phyloP scores from a whole-genome alignment of 495 filamentous ascomycete species.

The Podospora comata region DNA sequence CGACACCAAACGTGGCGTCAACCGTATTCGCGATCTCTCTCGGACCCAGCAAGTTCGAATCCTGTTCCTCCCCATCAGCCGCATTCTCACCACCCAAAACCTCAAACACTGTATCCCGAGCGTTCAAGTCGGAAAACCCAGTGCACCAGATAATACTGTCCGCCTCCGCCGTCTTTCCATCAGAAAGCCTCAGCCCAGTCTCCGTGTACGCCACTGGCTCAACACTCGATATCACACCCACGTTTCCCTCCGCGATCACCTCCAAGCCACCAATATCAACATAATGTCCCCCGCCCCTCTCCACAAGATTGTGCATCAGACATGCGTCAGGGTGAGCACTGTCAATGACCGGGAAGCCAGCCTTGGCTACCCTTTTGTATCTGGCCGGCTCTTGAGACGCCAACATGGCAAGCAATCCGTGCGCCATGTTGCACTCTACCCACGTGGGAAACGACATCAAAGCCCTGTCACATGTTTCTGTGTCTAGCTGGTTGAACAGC shows the following conservation, averaged over 20 bases:
- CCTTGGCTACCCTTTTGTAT: conserved; percentile 25
- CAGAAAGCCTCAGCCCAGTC: conserved; percentile 28
- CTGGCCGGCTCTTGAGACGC: conserved; percentile 29
- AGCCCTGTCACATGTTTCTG: conserved; percentile 21
- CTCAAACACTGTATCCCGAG: conserved; percentile 17
- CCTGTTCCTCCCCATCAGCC: not conserved
- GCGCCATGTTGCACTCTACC: conserved; percentile 18
- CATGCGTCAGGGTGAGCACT: conserved; percentile 21
- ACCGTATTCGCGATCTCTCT: conserved; percentile 29
- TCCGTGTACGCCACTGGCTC: conserved; percentile 29
- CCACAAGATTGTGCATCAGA: conserved; percentile 26
- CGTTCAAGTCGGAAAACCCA: conserved; percentile 32
- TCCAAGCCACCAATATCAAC: conserved; percentile 31
- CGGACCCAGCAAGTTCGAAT: conserved; percentile 19
- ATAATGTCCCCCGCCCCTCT: conserved; percentile 36
- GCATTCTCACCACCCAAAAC: conserved; percentile 19
- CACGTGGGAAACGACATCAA: conserved; percentile 24
- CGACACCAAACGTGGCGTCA: conserved; percentile 32
- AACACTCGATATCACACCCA: conserved; percentile 20
- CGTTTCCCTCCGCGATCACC: conserved; percentile 27
- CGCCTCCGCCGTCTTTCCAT: conserved; percentile 28
- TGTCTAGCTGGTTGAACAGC: conserved; percentile 22
- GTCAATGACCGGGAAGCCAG: conserved; percentile 34
- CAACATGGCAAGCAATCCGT: conserved; percentile 13
- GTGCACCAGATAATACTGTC: conserved; percentile 41